Evolutionary conservation across 768 basidiomycete genomes (phyloP).

Genomic region (Harrya chromipes): DNA sequence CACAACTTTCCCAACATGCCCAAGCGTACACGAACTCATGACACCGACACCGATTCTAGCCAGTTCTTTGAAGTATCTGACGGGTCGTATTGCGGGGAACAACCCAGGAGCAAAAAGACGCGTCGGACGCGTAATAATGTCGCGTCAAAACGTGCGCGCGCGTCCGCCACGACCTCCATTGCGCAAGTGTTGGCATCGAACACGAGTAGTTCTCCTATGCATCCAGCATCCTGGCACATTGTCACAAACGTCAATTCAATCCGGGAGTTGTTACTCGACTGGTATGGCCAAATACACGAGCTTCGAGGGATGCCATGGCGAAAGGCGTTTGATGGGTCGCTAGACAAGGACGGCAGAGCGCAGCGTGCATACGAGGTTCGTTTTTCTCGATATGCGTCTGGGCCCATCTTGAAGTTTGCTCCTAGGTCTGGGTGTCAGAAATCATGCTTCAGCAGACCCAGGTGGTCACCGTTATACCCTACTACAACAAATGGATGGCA

Average conservation of each 20-base stretch:
- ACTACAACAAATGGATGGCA: constrained; percentile 86
- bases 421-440: constrained; percentile 84
- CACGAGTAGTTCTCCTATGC: constrained; percentile 17
- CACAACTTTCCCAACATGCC: constrained; percentile 17
- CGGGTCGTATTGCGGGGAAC: constrained; percentile 16
- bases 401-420: not conserved
- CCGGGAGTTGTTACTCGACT: constrained; percentile 51
- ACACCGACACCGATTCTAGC: constrained; percentile 12
- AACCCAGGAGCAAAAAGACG: constrained; percentile 12
- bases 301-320: constrained; percentile 91
- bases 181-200: not conserved
- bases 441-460: constrained; percentile 98
- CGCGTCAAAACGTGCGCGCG: constrained; percentile 12
- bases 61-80: constrained; percentile 19
- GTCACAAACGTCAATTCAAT: constrained; percentile 40
- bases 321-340: constrained; percentile 58
- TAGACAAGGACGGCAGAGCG: constrained; percentile 56
- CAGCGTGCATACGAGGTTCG: constrained; percentile 91
- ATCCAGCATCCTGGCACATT: constrained; percentile 48
- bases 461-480: constrained; percentile 89
- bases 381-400: not conserved
- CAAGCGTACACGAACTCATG: constrained; percentile 25
- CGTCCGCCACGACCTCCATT: not conserved
- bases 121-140: constrained; percentile 15
- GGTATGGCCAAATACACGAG: constrained; percentile 70